A percentile compares a stretch with the other conserved stretches of the same genome.
These are phyloP conservation scores for Ceratocystis papillata DNA, from an alignment of 2,329 filamentous ascomycete genomes.

Conservation along the genomic window DNA sequence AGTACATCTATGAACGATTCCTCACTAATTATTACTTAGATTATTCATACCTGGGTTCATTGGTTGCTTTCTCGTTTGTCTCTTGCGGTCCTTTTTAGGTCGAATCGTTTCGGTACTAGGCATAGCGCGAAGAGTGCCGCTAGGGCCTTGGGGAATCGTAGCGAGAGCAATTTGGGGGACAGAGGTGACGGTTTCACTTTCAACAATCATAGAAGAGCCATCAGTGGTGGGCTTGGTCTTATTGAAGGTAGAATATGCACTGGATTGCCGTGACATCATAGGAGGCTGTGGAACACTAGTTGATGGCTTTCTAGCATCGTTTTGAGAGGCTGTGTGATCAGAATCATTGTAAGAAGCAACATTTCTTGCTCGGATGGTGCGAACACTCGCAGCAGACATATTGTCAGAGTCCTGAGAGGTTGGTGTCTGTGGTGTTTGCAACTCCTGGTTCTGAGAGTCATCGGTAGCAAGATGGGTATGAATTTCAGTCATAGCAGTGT, in stretches of 20 bases:
- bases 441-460: not conserved
- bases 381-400: constrained; percentile 14
- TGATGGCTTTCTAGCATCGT: constrained; percentile 36
- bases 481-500: constrained; percentile 41
- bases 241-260: constrained; percentile 52
- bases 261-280: constrained; percentile 54
- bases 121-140: constrained; percentile 68
- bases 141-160: constrained; percentile 38
- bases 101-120: constrained; percentile 92
- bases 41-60: constrained; percentile 64
- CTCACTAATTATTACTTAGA: constrained; percentile 30
- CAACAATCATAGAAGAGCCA: constrained; percentile 85
- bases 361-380: constrained; percentile 15
- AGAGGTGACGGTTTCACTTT: constrained; percentile 89
- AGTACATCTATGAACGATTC: not conserved
- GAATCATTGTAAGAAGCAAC: constrained; percentile 38
- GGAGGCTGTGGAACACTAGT: constrained; percentile 37
- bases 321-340: constrained; percentile 49
- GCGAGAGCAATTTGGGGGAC: constrained; percentile 74
- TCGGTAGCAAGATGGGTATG: constrained; percentile 37
- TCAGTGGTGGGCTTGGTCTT: constrained; percentile 62
- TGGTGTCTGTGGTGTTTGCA: not conserved
- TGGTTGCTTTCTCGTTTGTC: constrained; percentile 61
- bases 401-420: constrained; percentile 16
- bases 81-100: constrained; percentile 88